Base-by-base conservation (phyloP, 306 rosid genomes). In the Lithocarpus polystachyus region DNA sequence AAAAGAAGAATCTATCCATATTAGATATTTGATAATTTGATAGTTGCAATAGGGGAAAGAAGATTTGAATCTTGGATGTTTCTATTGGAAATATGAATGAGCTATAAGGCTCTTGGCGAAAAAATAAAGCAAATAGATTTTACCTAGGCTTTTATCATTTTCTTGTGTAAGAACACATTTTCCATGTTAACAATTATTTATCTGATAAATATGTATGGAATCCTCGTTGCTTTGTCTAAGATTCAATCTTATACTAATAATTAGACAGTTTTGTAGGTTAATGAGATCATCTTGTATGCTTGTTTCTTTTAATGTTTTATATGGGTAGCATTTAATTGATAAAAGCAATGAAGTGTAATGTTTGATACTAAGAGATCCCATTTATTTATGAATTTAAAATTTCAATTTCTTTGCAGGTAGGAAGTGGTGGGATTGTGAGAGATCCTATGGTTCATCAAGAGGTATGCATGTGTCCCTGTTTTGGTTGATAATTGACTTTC, bases 361-460 rank as follows among this genome's bases (percentile, higher is more conserved):
- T 62, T 62, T 62, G 40, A 29, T 29, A 4, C 20, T 62, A 28
- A 62, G 37, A 13, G 9, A 15, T 60, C n/a, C 54, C 20, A 11
- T 56, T 51, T 2, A 48, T 60, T 71, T 79, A 26, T 56, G 14
- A 56, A 43, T 18, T 33, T 31, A 33, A 67, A 67, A 20, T 68
- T 74, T 79, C 72, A 37, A 75, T 14, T 57, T 78, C 29, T 24
- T 77, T 80, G 71, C 79, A 85, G 91, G 91, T 88, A 20, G 91
- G 89, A 75, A 81, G 83, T 69, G 89, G 89, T 57, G 88, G 91
- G 48, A 79, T 88, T 51, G 89, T 79, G 74, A 83, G 82, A 81
- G 91, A 88, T 76, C 89, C 89, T 56, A 53, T 22, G 13, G 89
- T 88, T 33, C 89, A 88, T 69, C 86, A 81, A 82, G 89, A 88